Conservation (phyloP, 2,329 filamentous ascomycete species). For the Cryphonectria naterciae region DNA sequence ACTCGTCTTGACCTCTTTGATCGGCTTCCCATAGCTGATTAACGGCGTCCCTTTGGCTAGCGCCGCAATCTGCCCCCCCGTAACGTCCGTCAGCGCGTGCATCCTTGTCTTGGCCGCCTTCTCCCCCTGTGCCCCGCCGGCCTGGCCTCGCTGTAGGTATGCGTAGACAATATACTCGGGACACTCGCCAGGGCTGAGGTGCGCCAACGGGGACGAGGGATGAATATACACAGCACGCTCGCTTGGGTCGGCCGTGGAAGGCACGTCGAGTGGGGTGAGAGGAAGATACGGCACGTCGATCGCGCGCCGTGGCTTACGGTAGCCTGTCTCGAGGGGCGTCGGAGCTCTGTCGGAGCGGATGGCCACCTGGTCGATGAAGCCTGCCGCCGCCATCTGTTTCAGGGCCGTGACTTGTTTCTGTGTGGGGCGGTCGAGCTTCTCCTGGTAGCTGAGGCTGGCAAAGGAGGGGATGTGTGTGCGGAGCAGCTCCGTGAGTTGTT, state of each 20-base stretch:
- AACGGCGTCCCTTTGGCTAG: slow-evolving; percentile 86
- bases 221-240: slow-evolving; percentile 84
- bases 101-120: slow-evolving; percentile 78
- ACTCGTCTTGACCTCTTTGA: slow-evolving; percentile 72
- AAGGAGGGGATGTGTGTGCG: slow-evolving; percentile 72
- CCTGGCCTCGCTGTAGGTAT: slow-evolving; percentile 73
- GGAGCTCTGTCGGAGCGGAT: slow-evolving; percentile 88
- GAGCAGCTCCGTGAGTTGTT: slow-evolving; percentile 82
- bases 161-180: slow-evolving; percentile 88
- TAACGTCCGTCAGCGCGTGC: slow-evolving; percentile 82
- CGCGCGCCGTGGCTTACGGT: slow-evolving; percentile 76
- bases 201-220: slow-evolving; percentile 78
- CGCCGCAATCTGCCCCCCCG: slow-evolving; percentile 73
- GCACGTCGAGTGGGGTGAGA: slow-evolving; percentile 68
- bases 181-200: slow-evolving; percentile 70
- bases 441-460: slow-evolving; percentile 58
- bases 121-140: slow-evolving; percentile 52
- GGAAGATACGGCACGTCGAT: slow-evolving; percentile 93
- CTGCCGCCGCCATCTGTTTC: slow-evolving; percentile 88
- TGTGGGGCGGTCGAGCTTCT: slow-evolving; percentile 62
- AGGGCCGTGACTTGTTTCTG: slow-evolving; percentile 75
- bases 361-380: slow-evolving; percentile 92
- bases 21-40: slow-evolving; percentile 83
- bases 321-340: slow-evolving; percentile 64
- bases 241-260: slow-evolving; percentile 44